Percentiles rank a stretch among this genome's conserved stretches.
Evolutionary conservation across 805 yeast species (phyloP).

Genomic region (Cyberlindnera veronae): DNA sequence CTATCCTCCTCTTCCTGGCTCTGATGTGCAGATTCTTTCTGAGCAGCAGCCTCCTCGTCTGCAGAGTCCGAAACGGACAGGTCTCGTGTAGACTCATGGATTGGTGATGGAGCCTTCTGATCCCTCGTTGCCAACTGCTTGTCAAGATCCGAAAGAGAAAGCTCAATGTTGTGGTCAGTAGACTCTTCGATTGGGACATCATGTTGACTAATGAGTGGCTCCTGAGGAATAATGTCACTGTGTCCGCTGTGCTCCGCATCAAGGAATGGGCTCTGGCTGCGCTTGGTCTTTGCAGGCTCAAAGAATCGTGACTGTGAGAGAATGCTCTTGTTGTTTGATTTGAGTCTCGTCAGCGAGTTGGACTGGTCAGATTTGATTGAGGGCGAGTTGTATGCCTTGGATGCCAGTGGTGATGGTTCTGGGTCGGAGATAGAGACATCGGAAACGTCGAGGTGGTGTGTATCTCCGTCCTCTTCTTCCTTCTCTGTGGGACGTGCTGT

Average conservation of each 20-base stretch:
- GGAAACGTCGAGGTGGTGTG: not conserved
- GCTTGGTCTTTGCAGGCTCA: conserved; percentile 17
- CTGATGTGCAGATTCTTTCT: too few species aligned
- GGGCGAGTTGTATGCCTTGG: conserved; percentile 11
- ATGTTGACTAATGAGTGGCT: conserved; percentile 9
- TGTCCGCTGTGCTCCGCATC: conserved; percentile 21
- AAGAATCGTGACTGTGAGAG: conserved; percentile 20
- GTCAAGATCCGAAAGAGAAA: not conserved
- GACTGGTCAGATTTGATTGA: conserved; percentile 8
- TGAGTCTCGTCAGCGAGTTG: conserved; percentile 7
- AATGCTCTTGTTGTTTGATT: conserved; percentile 16
- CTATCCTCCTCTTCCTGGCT: conserved; percentile 1
- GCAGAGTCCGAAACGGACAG: too few species aligned
- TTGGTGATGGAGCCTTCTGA: not conserved
- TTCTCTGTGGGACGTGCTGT: not conserved
- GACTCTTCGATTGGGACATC: conserved; percentile 30
- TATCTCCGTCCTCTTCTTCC: not conserved
- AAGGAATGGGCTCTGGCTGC: conserved; percentile 27
- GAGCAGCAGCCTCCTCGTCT: not conserved
- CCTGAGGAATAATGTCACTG: conserved; percentile 13
- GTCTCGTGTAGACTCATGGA: not conserved
- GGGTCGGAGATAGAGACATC: conserved; percentile 7
- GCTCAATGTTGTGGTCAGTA: conserved; percentile 26
- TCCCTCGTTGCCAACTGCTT: conserved; percentile 1
- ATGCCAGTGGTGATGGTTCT: conserved; percentile 14